phyloP scores from a whole-genome alignment of 352 stramenopile species.

The Globisporangium cederbergense region DNA sequence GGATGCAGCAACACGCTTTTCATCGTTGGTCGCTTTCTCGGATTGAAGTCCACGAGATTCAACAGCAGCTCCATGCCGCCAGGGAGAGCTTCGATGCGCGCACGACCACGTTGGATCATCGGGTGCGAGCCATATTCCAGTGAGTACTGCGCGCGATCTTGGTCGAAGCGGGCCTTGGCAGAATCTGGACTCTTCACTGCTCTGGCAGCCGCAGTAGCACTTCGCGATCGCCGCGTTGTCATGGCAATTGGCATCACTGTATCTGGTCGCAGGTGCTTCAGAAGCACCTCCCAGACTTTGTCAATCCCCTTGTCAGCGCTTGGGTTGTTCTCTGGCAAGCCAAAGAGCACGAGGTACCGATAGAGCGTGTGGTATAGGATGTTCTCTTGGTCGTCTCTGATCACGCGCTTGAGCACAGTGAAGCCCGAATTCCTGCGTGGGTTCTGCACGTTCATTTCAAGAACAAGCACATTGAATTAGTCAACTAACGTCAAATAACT shows the following conservation, averaged over 20 bases:
- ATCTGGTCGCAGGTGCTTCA: conserved; percentile 61
- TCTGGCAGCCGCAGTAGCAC: conserved; percentile 15
- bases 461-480: neutral
- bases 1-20: conserved; percentile 60
- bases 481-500: neutral
- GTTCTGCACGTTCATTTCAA: conserved; percentile 20
- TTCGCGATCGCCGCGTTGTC: conserved; percentile 13
- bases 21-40: conserved; percentile 54
- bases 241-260: conserved; percentile 8
- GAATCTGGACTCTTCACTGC: conserved; percentile 7
- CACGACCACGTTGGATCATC: conserved; percentile 47
- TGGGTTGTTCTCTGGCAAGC: conserved; percentile 68
- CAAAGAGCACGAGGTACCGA: conserved; percentile 95
- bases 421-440: conserved; percentile 56
- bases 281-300: conserved; percentile 54
- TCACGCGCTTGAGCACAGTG: conserved; percentile 58
- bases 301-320: conserved; percentile 33
- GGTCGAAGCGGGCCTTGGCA: conserved; percentile 33
- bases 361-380: conserved; percentile 96
- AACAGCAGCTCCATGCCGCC: conserved; percentile 50
- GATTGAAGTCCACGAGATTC: conserved; percentile 61
- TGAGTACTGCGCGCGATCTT: conserved; percentile 46
- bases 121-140: conserved; percentile 40
- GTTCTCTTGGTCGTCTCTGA: conserved; percentile 65
- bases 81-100: conserved; percentile 37